phyloP scores from a whole-genome alignment of 805 yeast species.

The Schizosaccharomyces lindneri region DNA sequence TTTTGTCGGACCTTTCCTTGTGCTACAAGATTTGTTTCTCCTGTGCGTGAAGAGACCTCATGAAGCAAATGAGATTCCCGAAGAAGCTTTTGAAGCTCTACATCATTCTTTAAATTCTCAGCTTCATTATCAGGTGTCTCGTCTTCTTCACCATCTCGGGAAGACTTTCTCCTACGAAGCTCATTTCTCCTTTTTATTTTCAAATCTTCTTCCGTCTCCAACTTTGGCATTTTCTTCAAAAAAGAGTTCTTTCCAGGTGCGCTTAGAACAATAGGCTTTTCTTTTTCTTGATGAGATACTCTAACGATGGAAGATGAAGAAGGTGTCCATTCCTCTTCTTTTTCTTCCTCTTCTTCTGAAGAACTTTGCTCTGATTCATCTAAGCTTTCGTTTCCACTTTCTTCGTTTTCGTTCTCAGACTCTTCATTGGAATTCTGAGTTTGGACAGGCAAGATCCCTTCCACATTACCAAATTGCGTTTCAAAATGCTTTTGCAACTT shows the following conservation, averaged over 20 bases:
- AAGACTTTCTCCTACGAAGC: background rate
- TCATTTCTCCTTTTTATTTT: background rate
- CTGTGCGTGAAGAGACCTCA: slow-evolving; percentile 9
- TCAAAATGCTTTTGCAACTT: slow-evolving; percentile 14
- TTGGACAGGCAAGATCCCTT: slow-evolving; percentile 1
- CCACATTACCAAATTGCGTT: slow-evolving; percentile 12
- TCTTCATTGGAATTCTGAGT: background rate
- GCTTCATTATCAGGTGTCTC: slow-evolving; percentile 14
- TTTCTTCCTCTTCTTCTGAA: slow-evolving; percentile 3
- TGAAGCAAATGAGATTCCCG: slow-evolving; percentile 40
- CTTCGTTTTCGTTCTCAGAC: background rate
- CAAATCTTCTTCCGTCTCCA: background rate
- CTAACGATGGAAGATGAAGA: background rate
- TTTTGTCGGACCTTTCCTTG: background rate
- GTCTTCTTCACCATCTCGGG: background rate
- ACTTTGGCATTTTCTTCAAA: background rate
- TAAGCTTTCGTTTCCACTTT: background rate
- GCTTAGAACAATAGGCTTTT: background rate
- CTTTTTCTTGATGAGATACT: background rate
- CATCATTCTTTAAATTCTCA: slow-evolving; percentile 36
- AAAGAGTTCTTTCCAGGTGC: background rate
- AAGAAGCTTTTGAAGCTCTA: slow-evolving; percentile 40
- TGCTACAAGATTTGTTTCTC: background rate
- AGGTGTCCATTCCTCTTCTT: background rate
- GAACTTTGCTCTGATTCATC: background rate